Base-by-base conservation (phyloP, 805 yeast species). In the Zygoascus flipseniorum region DNA sequence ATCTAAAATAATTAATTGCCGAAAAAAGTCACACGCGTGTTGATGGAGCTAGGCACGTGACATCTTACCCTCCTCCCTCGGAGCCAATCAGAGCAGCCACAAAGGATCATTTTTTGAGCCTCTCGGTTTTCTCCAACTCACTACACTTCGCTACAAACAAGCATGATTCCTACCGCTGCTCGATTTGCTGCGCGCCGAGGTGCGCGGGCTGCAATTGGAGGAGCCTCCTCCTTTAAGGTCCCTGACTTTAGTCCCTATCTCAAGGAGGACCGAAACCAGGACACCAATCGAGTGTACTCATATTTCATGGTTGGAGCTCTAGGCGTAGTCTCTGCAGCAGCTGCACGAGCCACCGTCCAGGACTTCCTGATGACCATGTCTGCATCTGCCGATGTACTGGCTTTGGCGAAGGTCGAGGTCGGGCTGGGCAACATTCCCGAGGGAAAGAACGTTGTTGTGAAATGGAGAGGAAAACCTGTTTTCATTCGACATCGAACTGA, bases 381-480 rank as follows among this genome's bases (percentile, higher is more conserved):
- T 62, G 99, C 99, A 37, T 90, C 99, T 57, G 96, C 97, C 60
- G 99, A 93, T 78, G 96, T 93, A 56, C 81, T 93, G 76, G 99
- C 99, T 58, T 85, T 93, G 96, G 99, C 99, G 65, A 93, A 93
- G 78, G 97, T 92, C 66, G 99, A 93, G 79, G 97, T 93, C 63
- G 90, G 87, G 71, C 83, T 93, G 66, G 82, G 85, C 54, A 86
- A 88, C 59, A 89, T 93, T 61, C 99, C 99, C 66, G 89, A 85
- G 72, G 98, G 98, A 75, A 92, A 92, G 80, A 93, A 93, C 75
- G 95, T 93, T 60, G 88, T 93, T 68, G 96, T 93, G 64, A 93
- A 93, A 77, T 93, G 99, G 99, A 97, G 95, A 76, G 99, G 99
- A 76, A 93, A 93, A 80, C 99, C 99, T 61, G 97, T 93, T 62